Conservation (phyloP, 2,329 filamentous ascomycete species). For the Byssochlamys sp. region DNA sequence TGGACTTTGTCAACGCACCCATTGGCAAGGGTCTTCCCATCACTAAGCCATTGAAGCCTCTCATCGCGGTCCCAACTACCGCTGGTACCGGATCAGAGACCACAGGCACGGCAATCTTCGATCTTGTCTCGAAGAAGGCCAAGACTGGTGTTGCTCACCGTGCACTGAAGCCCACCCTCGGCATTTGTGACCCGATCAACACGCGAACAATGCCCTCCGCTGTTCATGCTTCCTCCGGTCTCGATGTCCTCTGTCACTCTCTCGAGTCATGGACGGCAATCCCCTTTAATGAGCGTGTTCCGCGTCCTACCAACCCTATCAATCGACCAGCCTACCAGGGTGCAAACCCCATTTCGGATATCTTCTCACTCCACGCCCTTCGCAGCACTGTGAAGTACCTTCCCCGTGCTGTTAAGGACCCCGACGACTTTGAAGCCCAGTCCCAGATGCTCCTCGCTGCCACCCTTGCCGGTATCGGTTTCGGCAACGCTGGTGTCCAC, state of each 20-base stretch:
- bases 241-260: slow-evolving; percentile 90
- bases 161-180: slow-evolving; percentile 87
- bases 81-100: slow-evolving; percentile 87
- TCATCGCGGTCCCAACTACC: slow-evolving; percentile 76
- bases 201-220: slow-evolving; percentile 91
- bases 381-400: slow-evolving; percentile 81
- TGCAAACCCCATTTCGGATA: slow-evolving; percentile 93
- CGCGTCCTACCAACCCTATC: slow-evolving; percentile 79
- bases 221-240: slow-evolving; percentile 80
- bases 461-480: slow-evolving; percentile 87
- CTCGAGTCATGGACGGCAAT: slow-evolving; percentile 98
- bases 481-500: slow-evolving; percentile 95
- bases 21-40: slow-evolving; percentile 75
- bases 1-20: slow-evolving; percentile 96
- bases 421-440: slow-evolving; percentile 86
- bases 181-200: slow-evolving; percentile 78
- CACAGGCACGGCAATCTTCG: slow-evolving; percentile 95
- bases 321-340: slow-evolving; percentile 90
- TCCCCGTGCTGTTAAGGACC: slow-evolving; percentile 73
- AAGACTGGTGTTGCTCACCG: slow-evolving; percentile 96
- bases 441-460: slow-evolving; percentile 90
- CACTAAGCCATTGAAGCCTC: slow-evolving; percentile 58
- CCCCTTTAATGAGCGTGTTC: slow-evolving; percentile 76
- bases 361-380: slow-evolving; percentile 84
- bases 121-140: slow-evolving; percentile 75